These are phyloP conservation scores for Neofusicoccum kwambonambiense DNA, from an alignment of 2,329 filamentous ascomycete genomes.

Conservation along the genomic window DNA sequence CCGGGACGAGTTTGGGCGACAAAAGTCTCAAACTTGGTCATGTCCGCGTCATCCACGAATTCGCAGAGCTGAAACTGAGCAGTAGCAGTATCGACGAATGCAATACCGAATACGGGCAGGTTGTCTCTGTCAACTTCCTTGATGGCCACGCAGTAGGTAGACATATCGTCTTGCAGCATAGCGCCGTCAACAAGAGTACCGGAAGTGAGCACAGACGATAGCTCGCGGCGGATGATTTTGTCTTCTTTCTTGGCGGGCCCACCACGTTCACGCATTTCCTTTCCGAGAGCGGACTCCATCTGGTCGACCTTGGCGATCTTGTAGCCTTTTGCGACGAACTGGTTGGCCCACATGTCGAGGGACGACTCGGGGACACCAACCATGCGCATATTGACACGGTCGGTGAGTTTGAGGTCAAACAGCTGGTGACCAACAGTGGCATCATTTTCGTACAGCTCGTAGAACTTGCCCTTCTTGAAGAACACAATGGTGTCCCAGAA, in stretches of 20 bases:
- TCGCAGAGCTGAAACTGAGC: conserved; percentile 93
- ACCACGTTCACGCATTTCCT: conserved; percentile 97
- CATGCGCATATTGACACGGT: conserved; percentile 99
- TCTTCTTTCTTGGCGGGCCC: conserved; percentile 71
- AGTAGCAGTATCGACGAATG: conserved; percentile 93
- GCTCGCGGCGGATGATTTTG: conserved; percentile 88
- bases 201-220: conserved; percentile 85
- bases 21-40: conserved; percentile 97
- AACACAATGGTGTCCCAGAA: conserved; percentile 98
- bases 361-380: conserved; percentile 95
- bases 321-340: conserved; percentile 96
- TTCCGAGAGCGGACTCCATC: conserved; percentile 90
- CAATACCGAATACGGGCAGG: conserved; percentile 81
- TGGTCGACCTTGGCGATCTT: conserved; percentile 97
- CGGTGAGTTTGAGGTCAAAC: conserved; percentile 96
- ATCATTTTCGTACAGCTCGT: conserved; percentile 97
- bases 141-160: conserved; percentile 92
- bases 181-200: conserved; percentile 92
- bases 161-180: conserved; percentile 98
- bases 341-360: conserved; percentile 94
- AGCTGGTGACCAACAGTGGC: conserved; percentile 94
- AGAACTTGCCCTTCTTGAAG: conserved; percentile 99
- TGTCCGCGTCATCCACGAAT: conserved; percentile 85
- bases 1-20: conserved; percentile 88
- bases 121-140: conserved; percentile 70